Base-by-base conservation (phyloP, 345 rosid genomes). In the Eucalyptus caleyi region DNA sequence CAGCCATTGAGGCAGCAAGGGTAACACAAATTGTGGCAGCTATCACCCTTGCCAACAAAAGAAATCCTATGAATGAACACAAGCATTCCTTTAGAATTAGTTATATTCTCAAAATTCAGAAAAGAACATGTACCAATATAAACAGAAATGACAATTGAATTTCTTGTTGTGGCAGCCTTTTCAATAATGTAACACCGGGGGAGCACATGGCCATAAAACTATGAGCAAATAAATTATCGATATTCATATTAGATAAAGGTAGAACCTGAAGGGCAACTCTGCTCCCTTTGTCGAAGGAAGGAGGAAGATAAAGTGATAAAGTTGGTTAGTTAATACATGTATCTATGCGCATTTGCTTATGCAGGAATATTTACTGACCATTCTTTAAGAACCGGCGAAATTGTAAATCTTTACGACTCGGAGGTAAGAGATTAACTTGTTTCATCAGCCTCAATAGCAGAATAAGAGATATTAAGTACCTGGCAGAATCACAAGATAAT, bases 1-100 rank as follows among this genome's bases (percentile, higher is more conserved):
- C 95, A 21, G 98, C 98, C 95, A 96, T 94, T 86, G 98, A 94
- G 80, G 99, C 99, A 89, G 99, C 95, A 86, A 97, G 92, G 24
- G 62, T 56, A 56, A 56, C 62, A 56, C 62, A 97, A 88, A 97
- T 94, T 87, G 99, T 98, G 86, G 92, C 97, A 5, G 99, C 99
- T 91, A 98, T 88, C 27, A 95, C 97, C 94, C 99, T 93, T 7
- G 95, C 94, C 90, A 97, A 88, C 92, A 98, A 44, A 67, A 93
- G 65, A 53, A 93, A 65, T 18, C 98, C 99, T 96, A 93, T 26
- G 32, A 27, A 60, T 27, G 15, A 60, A 60, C 67, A 60, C n/a
- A 60, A 60, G 67, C 67, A 60, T 60, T 60, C 67, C n/a, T 59
- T 59, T 26, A 60, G 32, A 60, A 60, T 26, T 60, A 27, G 67